Percentiles rank a stretch among this genome's conserved stretches.
These are phyloP conservation scores for Trichophyton verrucosum DNA, from an alignment of 2,329 filamentous ascomycete species.

Conservation along the genomic window DNA sequence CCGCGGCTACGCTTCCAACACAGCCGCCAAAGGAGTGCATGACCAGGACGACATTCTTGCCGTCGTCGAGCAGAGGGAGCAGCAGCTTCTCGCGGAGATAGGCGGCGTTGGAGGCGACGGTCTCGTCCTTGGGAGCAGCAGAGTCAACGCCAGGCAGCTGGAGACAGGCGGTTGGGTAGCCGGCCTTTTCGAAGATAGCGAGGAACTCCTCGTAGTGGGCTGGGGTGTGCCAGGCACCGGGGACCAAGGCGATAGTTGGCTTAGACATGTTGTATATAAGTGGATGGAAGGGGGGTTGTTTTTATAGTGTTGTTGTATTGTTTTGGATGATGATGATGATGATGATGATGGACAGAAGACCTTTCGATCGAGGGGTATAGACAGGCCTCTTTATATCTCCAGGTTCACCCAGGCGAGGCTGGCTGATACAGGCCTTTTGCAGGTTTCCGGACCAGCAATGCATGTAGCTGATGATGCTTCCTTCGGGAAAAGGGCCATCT, in stretches of 20 bases:
- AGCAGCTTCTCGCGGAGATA: conserved; percentile 18
- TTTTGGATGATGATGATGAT: not conserved
- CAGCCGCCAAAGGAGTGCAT: conserved; percentile 28
- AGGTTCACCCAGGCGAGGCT: not conserved
- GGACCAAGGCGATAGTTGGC: conserved; percentile 26
- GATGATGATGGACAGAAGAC: not conserved
- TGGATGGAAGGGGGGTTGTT: not conserved
- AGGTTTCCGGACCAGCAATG: not conserved
- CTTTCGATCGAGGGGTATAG: not conserved
- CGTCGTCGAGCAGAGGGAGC: conserved; percentile 19
- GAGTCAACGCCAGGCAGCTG: conserved; percentile 12
- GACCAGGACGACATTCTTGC: conserved; percentile 26
- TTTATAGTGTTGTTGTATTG: not conserved
- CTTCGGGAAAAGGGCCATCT: conserved; percentile 1
- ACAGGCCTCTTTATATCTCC: not conserved
- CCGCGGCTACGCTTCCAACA: conserved; percentile 19
- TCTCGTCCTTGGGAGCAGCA: conserved; percentile 7
- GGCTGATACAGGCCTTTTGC: not conserved
- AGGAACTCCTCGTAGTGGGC: conserved; percentile 18
- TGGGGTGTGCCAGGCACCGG: conserved; percentile 28
- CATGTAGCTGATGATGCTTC: not conserved
- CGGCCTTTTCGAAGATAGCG: conserved; percentile 19
- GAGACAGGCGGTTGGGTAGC: conserved; percentile 18
- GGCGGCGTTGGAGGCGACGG: conserved; percentile 19
- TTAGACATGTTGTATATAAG: conserved; percentile 14